A percentile compares a stretch with the other conserved stretches of the same genome.
phyloP scores from a whole-genome alignment of 352 stramenopile genomes.

The Globisporangium nunn region DNA sequence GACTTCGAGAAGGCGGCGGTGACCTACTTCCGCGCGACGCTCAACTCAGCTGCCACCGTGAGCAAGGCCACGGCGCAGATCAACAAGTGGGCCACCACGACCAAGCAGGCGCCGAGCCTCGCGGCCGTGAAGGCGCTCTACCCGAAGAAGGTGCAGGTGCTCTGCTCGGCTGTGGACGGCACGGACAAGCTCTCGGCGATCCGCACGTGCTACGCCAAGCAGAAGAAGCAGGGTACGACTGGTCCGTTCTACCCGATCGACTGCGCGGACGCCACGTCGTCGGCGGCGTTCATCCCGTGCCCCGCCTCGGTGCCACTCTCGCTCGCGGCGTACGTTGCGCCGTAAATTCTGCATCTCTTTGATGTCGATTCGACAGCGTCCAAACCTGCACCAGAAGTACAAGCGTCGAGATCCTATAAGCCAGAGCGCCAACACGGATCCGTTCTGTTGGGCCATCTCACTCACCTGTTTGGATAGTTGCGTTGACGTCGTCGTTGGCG shows the following conservation, averaged over 20 bases:
- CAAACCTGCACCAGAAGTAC: too few relatives aligned
- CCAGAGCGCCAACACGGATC: too few relatives aligned
- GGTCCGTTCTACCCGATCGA: constrained; percentile 6
- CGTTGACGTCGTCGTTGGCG: too few relatives aligned
- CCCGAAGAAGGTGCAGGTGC: constrained; percentile 50
- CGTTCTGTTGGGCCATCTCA: too few relatives aligned
- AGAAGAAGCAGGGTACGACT: constrained; percentile 9
- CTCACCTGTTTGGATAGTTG: too few relatives aligned
- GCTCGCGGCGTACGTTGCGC: too few relatives aligned
- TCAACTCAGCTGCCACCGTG: constrained; percentile 34
- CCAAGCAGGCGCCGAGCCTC: constrained; percentile 20
- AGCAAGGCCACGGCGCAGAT: constrained; percentile 39
- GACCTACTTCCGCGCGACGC: constrained; percentile 15
- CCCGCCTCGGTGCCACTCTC: too few relatives aligned
- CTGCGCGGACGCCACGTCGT: too few relatives aligned
- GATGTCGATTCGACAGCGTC: too few relatives aligned
- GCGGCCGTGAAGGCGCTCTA: constrained; percentile 43
- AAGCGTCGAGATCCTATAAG: too few relatives aligned
- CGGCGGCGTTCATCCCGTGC: too few relatives aligned
- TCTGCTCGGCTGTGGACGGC: constrained; percentile 51
- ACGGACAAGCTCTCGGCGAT: constrained; percentile 64
- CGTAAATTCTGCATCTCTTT: too few relatives aligned
- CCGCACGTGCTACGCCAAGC: constrained; percentile 59
- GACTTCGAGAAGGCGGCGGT: constrained; percentile 13
- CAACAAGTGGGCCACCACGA: constrained; percentile 37